phyloP scores from a whole-genome alignment of 805 yeast genomes.

The Spathaspora arborariae region DNA sequence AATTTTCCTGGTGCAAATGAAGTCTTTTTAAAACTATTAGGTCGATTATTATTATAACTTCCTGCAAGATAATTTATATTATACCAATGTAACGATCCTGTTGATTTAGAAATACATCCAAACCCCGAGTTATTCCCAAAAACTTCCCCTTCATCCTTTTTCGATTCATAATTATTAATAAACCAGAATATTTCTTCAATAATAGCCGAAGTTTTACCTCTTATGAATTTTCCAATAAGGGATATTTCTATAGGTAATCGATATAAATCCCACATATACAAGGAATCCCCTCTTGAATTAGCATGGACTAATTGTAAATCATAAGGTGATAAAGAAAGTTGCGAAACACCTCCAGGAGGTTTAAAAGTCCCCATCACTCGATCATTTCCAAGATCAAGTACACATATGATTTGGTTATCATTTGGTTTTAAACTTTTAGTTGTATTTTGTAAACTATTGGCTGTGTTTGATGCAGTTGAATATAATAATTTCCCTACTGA shows the following conservation, averaged over 20 bases:
- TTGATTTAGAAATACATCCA: slow-evolving; percentile 48
- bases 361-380: slow-evolving; percentile 42
- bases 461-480: slow-evolving; percentile 30
- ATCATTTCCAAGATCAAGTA: slow-evolving; percentile 45
- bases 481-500: slow-evolving; percentile 30
- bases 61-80: slow-evolving; percentile 40
- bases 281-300: slow-evolving; percentile 55
- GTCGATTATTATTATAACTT: slow-evolving; percentile 23
- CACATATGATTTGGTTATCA: slow-evolving; percentile 37
- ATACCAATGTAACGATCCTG: slow-evolving; percentile 65
- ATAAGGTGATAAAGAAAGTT: slow-evolving; percentile 57
- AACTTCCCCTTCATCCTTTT: slow-evolving; percentile 6
- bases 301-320: slow-evolving; percentile 55
- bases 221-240: slow-evolving; percentile 51
- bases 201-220: slow-evolving; percentile 62
- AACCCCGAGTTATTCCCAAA: slow-evolving; percentile 37
- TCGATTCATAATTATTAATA: slow-evolving; percentile 27
- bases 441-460: slow-evolving; percentile 19
- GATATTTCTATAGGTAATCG: slow-evolving; percentile 47
- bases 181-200: slow-evolving; percentile 54
- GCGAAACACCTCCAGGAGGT: slow-evolving; percentile 61
- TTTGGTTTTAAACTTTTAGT: slow-evolving; percentile 19
- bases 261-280: slow-evolving; percentile 63
- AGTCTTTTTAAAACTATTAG: slow-evolving; percentile 18
- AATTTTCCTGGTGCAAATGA: slow-evolving; percentile 11